phyloP scores from a whole-genome alignment of 2,329 filamentous ascomycete species.

The Xylariaceae sp. region DNA sequence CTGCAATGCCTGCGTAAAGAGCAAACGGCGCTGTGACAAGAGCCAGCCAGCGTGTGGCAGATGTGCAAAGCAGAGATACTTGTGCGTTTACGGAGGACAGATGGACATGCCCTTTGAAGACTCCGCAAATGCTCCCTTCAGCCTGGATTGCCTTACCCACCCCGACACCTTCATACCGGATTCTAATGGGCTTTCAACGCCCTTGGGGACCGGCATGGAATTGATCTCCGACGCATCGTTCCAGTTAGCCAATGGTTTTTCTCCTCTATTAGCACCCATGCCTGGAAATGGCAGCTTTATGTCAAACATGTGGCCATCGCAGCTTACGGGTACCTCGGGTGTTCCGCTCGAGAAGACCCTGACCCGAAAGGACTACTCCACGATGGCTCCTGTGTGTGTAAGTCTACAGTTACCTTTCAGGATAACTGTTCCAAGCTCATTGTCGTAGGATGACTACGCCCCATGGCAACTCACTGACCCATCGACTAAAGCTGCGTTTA shows the following conservation, averaged over 20 bases:
- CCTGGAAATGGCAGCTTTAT: conserved; percentile 10
- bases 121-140: conserved; percentile 42
- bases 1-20: conserved; percentile 55
- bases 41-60: conserved; percentile 49
- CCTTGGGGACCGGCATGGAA: conserved; percentile 10
- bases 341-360: conserved; percentile 16
- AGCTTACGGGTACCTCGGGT: conserved; percentile 8
- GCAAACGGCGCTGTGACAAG: conserved; percentile 57
- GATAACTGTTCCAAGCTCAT: neutral
- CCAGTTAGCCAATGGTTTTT: conserved; percentile 25
- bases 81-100: conserved; percentile 46
- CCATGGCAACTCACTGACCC: conserved; percentile 46
- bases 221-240: conserved; percentile 13
- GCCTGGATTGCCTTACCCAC: conserved; percentile 41
- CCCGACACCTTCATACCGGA: conserved; percentile 18
- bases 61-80: conserved; percentile 49
- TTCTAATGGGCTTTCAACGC: conserved; percentile 2
- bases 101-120: conserved; percentile 9
- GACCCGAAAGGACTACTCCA: conserved; percentile 30
- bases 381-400: conserved; percentile 32
- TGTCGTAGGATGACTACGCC: conserved; percentile 29
- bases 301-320: conserved; percentile 14
- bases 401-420: conserved; percentile 8
- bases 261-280: conserved; percentile 21
- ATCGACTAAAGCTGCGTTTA: conserved; percentile 45